Conservation (phyloP, 495 filamentous ascomycete species). For the Aspergillus heteromorphus region DNA sequence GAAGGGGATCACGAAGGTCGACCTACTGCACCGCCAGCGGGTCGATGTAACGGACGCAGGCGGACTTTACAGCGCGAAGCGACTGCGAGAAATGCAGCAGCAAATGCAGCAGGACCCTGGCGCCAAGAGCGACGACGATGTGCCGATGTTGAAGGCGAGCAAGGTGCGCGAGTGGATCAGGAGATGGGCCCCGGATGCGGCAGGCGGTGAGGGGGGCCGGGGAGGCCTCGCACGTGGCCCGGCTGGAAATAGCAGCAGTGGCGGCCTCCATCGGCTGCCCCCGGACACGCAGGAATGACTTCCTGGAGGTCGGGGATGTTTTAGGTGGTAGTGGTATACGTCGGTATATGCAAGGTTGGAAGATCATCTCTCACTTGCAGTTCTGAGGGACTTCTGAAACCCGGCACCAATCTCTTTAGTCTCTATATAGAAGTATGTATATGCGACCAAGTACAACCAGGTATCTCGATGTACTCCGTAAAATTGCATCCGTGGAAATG, state of each 20-base stretch:
- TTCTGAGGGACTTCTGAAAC: not conserved
- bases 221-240: constrained; percentile 28
- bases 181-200: constrained; percentile 55
- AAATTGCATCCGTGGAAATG: too few relatives aligned
- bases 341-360: too few relatives aligned
- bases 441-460: too few relatives aligned
- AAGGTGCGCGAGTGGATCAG: constrained; percentile 70
- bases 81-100: constrained; percentile 14
- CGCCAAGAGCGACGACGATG: constrained; percentile 35
- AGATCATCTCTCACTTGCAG: not conserved
- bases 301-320: not conserved
- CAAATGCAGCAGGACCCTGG: constrained; percentile 11
- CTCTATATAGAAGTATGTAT: too few relatives aligned
- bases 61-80: constrained; percentile 28
- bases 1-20: constrained; percentile 62
- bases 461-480: too few relatives aligned
- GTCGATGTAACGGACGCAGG: constrained; percentile 35
- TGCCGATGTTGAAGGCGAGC: constrained; percentile 56
- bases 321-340: too few relatives aligned
- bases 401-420: not conserved
- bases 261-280: constrained; percentile 23
- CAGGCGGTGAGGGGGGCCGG: constrained; percentile 32
- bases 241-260: constrained; percentile 3
- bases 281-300: constrained; percentile 43
- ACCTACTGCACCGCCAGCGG: constrained; percentile 55